Evolutionary conservation across 257 asterid genomes (phyloP), one percentile per base, ranked within the genome.

Genomic region (Linderniella brevidens): DNA sequence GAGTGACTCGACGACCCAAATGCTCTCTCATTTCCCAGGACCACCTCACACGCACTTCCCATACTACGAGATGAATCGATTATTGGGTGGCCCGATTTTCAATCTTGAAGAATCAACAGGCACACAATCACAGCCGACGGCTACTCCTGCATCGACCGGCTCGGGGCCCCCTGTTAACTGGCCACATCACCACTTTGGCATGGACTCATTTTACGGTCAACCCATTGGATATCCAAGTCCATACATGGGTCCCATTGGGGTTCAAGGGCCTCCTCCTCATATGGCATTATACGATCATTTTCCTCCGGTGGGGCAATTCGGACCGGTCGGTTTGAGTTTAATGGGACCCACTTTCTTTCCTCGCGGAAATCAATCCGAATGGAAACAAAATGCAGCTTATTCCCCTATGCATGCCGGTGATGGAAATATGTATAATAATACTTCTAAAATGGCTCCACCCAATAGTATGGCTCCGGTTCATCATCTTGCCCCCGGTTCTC

Each of bases 201-300:
- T 80, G 73, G 99, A 90, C 58, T 85, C 99, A 3, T 81, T 79
- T 64, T 90, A 85, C 29, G 92, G 93, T 49, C 86, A 78, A 35
- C 82, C 82, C 18, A 73, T 80, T 63, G 94, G 92, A 53, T 90
- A 67, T 66, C 56, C 83, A 8, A 88, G 94, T 45, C 88, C 88
- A 13, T 81, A 78, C 63, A 68, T 85, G 45, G 69, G 80, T 55
- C 80, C 87, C 55, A 76, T 84, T 53, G 98, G 97, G 58, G 93
- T 83, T 65, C 93, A 78, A 59, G 95, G 86, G 12, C 77, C 86
- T 19, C 93, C 96, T n/a, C n/a, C n/a, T n/a, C n/a, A n/a, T 58
- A 81, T 90, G 96, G 99, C 85, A 60, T 93, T 90, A 49, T 90
- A 85, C 49, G 85, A 90, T 60, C 99, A 85, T 77, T 90, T 90